phyloP scores from a whole-genome alignment of 2,329 filamentous ascomycete species.

The Beauveria scarabaeidicola region DNA sequence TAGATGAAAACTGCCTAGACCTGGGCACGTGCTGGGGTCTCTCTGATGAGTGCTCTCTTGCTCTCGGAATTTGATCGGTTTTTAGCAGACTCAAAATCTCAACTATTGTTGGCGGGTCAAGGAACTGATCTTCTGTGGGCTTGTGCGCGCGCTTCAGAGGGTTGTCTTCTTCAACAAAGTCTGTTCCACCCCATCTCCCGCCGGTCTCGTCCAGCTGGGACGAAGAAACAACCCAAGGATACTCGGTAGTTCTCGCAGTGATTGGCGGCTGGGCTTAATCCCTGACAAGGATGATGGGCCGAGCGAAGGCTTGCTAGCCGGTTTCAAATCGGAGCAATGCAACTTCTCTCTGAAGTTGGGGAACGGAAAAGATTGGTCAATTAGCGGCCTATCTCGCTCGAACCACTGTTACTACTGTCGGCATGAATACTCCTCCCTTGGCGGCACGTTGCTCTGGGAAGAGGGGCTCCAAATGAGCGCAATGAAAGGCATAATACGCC shows the following conservation, averaged over 20 bases:
- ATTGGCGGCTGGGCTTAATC: not conserved
- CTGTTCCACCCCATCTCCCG: not conserved
- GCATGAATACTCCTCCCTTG: too few species aligned
- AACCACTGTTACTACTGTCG: too few species aligned
- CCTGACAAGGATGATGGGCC: not conserved
- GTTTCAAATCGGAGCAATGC: not conserved
- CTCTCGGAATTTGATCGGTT: not conserved
- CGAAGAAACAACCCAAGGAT: not conserved
- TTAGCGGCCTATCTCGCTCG: too few species aligned
- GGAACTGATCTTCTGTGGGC: not conserved
- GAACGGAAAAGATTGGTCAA: not conserved
- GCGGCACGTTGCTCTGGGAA: not conserved
- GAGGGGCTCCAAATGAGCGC: not conserved
- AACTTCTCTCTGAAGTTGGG: not conserved
- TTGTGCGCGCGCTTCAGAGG: not conserved
- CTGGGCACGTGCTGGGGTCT: too few species aligned
- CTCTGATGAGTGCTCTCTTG: too few species aligned
- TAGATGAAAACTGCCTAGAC: too few species aligned
- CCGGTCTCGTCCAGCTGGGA: not conserved
- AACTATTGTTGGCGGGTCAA: too few species aligned
- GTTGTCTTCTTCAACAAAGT: not conserved
- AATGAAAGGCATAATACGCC: too few species aligned
- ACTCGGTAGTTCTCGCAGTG: not conserved
- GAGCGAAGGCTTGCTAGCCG: not conserved
- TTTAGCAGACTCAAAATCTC: not conserved